These are phyloP conservation scores for Didymella glomerata DNA, from an alignment of 2,329 filamentous ascomycete species.

Conservation along the genomic window DNA sequence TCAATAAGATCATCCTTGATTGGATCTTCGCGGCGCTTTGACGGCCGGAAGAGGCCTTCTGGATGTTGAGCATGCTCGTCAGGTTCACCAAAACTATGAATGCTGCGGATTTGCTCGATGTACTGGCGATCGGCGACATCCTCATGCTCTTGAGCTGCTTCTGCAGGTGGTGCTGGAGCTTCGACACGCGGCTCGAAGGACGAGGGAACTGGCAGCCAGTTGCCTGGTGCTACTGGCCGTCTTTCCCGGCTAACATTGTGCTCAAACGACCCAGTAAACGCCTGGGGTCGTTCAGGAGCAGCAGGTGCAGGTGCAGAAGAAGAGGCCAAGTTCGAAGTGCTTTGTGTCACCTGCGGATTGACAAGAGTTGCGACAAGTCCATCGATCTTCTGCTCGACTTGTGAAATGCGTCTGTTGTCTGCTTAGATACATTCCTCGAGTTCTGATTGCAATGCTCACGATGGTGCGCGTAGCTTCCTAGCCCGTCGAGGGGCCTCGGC, in stretches of 20 bases:
- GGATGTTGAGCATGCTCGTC: slow-evolving; percentile 24
- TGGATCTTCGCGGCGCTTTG: slow-evolving; percentile 29
- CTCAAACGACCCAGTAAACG: neutral
- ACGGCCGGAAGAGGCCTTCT: slow-evolving; percentile 28
- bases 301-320: neutral
- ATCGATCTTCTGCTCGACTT: slow-evolving; percentile 50
- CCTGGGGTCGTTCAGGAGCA: neutral
- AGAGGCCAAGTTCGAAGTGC: neutral
- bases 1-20: slow-evolving; percentile 35
- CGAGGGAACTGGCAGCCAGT: slow-evolving; percentile 39
- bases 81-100: slow-evolving; percentile 37
- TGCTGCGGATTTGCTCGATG: slow-evolving; percentile 36
- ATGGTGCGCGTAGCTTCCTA: slow-evolving; percentile 42
- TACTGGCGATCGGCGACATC: slow-evolving; percentile 35
- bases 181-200: slow-evolving; percentile 35
- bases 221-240: slow-evolving; percentile 32
- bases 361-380: slow-evolving; percentile 45
- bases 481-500: slow-evolving; percentile 41
- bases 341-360: slow-evolving; percentile 19
- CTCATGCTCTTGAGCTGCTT: slow-evolving; percentile 16
- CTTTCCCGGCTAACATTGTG: slow-evolving; percentile 7
- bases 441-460: slow-evolving; percentile 33
- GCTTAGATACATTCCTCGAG: neutral
- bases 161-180: neutral
- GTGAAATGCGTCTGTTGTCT: slow-evolving; percentile 41